A percentile compares a stretch with the other conserved stretches of the same genome.
Conservation (phyloP, 1,284 basidiomycete species). For the Cystobasidiaceae sp. region DNA sequence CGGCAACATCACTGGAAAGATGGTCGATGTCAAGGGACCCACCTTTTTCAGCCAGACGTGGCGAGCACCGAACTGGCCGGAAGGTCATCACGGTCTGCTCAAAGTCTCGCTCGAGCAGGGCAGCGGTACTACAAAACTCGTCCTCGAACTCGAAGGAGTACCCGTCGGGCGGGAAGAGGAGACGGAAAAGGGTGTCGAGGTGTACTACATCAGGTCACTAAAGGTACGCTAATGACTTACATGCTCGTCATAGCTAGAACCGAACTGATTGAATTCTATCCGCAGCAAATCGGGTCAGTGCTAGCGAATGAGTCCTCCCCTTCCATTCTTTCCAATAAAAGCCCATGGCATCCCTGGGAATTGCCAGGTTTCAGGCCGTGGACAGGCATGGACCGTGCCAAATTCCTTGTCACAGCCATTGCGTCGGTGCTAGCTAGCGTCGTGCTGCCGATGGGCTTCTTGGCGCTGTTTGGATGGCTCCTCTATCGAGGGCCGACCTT, state of each 20-base stretch:
- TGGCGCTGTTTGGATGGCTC: conserved; percentile 19
- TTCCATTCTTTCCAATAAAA: background rate
- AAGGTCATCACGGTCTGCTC: conserved; percentile 72
- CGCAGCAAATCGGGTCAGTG: conserved; percentile 40
- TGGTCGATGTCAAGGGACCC: conserved; percentile 64
- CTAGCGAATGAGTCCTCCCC: conserved; percentile 22
- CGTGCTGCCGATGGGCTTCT: conserved; percentile 12
- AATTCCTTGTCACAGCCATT: conserved; percentile 6
- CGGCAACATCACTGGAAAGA: conserved; percentile 83
- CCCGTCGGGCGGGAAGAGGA: conserved; percentile 81
- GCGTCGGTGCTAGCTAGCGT: conserved; percentile 8
- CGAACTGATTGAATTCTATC: no score
- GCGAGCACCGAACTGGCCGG: conserved; percentile 78
- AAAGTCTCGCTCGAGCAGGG: conserved; percentile 76
- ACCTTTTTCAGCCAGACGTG: conserved; percentile 81
- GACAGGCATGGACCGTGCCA: background rate
- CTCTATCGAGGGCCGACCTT: conserved; percentile 30
- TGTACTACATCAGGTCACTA: conserved; percentile 40
- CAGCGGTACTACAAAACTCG: conserved; percentile 74
- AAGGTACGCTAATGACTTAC: conserved; percentile 27
- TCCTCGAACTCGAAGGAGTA: conserved; percentile 58
- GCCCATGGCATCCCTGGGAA: conserved; percentile 17
- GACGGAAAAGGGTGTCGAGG: conserved; percentile 62
- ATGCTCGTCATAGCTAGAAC: no score
- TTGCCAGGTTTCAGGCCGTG: conserved; percentile 8